Conservation (phyloP, 1,139 yeast genomes). For the Debaryomyces sp. region DNA sequence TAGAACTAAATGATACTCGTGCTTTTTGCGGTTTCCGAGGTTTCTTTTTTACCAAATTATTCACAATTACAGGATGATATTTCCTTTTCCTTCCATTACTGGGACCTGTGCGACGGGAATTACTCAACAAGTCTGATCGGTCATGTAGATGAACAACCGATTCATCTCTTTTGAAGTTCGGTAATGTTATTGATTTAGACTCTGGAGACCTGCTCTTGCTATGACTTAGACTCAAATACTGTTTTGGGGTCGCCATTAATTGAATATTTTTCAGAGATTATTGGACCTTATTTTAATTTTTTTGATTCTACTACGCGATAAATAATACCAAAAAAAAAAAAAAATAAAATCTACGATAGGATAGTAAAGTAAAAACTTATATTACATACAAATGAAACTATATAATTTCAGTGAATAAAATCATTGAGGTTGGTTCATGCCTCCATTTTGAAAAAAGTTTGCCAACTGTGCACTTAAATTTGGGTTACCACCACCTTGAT, state of each 20-base stretch:
- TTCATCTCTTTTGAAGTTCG: not conserved
- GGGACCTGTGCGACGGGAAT: constrained; percentile 1
- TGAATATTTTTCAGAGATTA: not conserved
- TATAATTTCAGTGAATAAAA: not conserved
- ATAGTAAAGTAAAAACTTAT: not conserved
- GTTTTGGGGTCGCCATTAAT: constrained; percentile 1
- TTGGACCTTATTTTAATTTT: too few species aligned
- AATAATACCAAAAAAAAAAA: too few species aligned
- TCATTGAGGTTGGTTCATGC: constrained; percentile 10
- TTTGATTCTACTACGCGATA: too few species aligned
- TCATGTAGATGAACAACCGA: not conserved
- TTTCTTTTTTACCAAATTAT: not conserved
- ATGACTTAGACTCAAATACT: constrained; percentile 1
- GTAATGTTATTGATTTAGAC: constrained; percentile 5
- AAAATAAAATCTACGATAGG: too few species aligned
- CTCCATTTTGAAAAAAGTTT: constrained; percentile 35
- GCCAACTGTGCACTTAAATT: constrained; percentile 42
- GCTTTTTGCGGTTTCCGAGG: not conserved
- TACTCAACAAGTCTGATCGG: constrained; percentile 3
- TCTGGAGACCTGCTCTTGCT: not conserved
- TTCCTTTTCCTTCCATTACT: constrained; percentile 1
- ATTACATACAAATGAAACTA: not conserved
- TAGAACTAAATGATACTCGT: not conserved
- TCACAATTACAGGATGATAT: not conserved
- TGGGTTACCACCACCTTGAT: constrained; percentile 22